Base-by-base conservation (phyloP, 164 flowering plant species). In the Houttuynia cordata region DNA sequence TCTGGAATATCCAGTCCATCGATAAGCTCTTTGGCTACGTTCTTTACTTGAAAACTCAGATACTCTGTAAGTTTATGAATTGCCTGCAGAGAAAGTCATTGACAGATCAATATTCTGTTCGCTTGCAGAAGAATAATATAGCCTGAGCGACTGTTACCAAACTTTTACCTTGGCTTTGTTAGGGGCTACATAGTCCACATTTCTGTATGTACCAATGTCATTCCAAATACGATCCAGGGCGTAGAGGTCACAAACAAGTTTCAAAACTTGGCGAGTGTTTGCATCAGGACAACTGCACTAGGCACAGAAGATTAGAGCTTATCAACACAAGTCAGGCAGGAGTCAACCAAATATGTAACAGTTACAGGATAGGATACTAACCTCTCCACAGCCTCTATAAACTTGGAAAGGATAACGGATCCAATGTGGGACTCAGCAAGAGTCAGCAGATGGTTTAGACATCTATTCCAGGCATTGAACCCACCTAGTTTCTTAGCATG, bases 401-500 rank as follows among this genome's bases (percentile, higher is more conserved):
- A 93, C 62, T 80, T 87, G 30, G 79, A 88, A n/a, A 93, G 93
- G 64, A 93, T 79, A 63, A 89, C 90, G 19, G 97, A 71, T 74
- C 89, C 98, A 68, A 93, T 82, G 66, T 93, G 98, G 20, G 98
- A 93, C 63, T 93, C 98, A 24, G 96, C 91, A 59, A 93, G 91
- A 10, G 87, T 93, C 62, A 93, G 71, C 24, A 93, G 87, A 69
- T 93, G 98, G 75, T 93, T 93, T 62, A 93, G 77, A 75, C 98
- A 93, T 79, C 98, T 78, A 73, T 93, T 93, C 98, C 98, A 93
- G 55, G 97, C 98, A 68, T 97, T 96, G 76, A 93, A 93, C 64
- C 78, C 53, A 8, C 98, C 98, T 51, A 89, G 94, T 71, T 73
- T 80, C 68, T 87, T 87, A 9, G 85, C 67, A 73, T 93, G 98